Evolutionary conservation across 1,139 yeast genomes (phyloP), one percentile per base, ranked within the genome.

Genomic region (Debaryomyces udenii): DNA sequence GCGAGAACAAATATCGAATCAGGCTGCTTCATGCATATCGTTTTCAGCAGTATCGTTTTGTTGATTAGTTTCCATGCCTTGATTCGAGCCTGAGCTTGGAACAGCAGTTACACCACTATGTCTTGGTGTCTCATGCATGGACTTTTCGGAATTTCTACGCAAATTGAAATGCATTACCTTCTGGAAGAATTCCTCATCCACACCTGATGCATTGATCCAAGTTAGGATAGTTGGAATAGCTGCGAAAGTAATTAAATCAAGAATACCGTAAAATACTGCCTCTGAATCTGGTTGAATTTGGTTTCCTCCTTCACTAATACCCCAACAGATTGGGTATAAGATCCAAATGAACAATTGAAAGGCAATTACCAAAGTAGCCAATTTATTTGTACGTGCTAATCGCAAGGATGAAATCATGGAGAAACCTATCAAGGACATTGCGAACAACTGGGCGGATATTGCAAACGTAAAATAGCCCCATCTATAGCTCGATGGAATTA

Each of bases 241-340:
- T 35, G 66, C 68, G 53, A 76, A 77, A 38, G 65, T 62, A 36
- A 74, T 51, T 39, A 81, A 52, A 55, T 82, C 87, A 50, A 81
- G 66, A 38, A 81, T 64, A 64, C 87, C 87, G 51, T 78, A 80
- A 63, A 81, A 82, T 14, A 75, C 82, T 39, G 83, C 80, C 58
- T 81, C 86, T n/a, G 83, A 74, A 53, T 80, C 85, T 31, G 83
- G 83, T 51, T 76, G 78, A 48, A 82, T 80, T 32, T 67, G 76
- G 55, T 81, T 81, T 59, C 86, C 86, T 68, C 87, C 88, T 52
- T 81, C 86, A 49, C 76, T 64, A 43, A 81, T 66, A 57, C 80
- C 86, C 86, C 86, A 82, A 40, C 67, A 59, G 46, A 82, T 61
- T 31, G 82, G 80, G 55, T 81, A 81, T 45, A 80, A 62, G 46